Evolutionary conservation across 495 filamentous ascomycete species (phyloP), one percentile per base, ranked within the genome.

Genomic region (Aspergillus haitiensis): DNA sequence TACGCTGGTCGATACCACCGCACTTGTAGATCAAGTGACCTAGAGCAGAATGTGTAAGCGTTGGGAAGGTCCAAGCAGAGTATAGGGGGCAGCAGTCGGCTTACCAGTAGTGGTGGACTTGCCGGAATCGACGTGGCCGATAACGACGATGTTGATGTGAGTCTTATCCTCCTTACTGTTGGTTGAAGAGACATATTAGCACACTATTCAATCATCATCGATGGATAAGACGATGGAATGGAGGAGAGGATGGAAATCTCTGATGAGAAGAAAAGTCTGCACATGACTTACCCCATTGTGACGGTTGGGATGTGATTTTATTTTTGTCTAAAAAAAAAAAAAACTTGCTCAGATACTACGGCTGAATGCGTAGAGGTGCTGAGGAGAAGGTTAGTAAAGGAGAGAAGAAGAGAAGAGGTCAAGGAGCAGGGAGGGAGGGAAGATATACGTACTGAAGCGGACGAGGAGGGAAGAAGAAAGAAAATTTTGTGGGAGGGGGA

Each of bases 21-120:
- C 94, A 98, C 84, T 98, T 96, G 91, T 98, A 98, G 89, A 98
- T 98, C 83, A 98, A 84, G 81, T 98, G 94, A 78, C 88, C 87
- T 78, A 52, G 35, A 16, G 13, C 34, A 54, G 33, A 62, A 27
- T 27, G 53, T 73, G 72, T 75, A 62, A 77, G 72, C 55, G 56
- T 59, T 39, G 27, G 33, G 60, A 27, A 7, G 27, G 8, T 27
- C 3, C 7, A 52, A 16, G 56, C 16, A n/a, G 18, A 33, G n/a
- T 36, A 6, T 21, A 6, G 44, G 47, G 60, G 39, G 7, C n/a
- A n/a, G 56, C 60, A 52, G 47, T 21, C 61, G 61, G 67, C 81
- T 80, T 82, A 84, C 86, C 88, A 66, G 88, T 92, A 76, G 94
- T 98, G 75, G 94, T 98, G 58, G 93, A 97, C 88, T 98, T 98